Evolutionary conservation across 257 asterid genomes (phyloP).

Genomic region (Catharanthus roseus): DNA sequence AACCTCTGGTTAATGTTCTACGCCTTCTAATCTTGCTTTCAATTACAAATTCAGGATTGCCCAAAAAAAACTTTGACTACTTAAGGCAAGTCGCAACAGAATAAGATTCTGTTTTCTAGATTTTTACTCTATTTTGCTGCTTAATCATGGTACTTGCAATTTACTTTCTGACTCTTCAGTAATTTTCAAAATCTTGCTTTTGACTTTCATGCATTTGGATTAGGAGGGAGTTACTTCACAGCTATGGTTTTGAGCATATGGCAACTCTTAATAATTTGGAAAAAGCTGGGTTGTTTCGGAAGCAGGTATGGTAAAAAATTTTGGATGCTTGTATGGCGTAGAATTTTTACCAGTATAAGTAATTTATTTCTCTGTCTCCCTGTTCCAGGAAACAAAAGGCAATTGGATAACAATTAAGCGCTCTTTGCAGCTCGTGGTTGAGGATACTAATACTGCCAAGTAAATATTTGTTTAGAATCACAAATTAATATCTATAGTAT

Average conservation of each 20-base stretch:
- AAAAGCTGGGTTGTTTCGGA: slow-evolving; percentile 81
- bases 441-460: slow-evolving; percentile 85
- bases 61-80: slow-evolving; percentile 74
- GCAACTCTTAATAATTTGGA: slow-evolving; percentile 87
- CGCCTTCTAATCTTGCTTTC: slow-evolving; percentile 83
- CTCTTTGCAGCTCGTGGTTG: slow-evolving; percentile 77
- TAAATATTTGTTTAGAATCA: slow-evolving; percentile 27
- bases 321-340: not conserved
- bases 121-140: not conserved
- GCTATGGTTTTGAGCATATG: slow-evolving; percentile 95
- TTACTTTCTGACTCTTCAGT: not conserved
- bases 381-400: slow-evolving; percentile 76
- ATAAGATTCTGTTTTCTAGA: not conserved
- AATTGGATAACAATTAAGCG: slow-evolving; percentile 87
- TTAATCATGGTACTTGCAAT: not conserved
- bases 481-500: not conserved
- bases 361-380: slow-evolving; percentile 16
- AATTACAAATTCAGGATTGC: slow-evolving; percentile 86
- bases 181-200: slow-evolving; percentile 1
- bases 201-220: slow-evolving; percentile 20
- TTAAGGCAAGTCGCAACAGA: slow-evolving; percentile 56
- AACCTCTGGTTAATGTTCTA: slow-evolving; percentile 68
- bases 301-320: slow-evolving; percentile 53
- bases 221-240: slow-evolving; percentile 96
- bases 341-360: not conserved